Conservation (phyloP, 345 rosid genomes). For the Citrus hindsii region DNA sequence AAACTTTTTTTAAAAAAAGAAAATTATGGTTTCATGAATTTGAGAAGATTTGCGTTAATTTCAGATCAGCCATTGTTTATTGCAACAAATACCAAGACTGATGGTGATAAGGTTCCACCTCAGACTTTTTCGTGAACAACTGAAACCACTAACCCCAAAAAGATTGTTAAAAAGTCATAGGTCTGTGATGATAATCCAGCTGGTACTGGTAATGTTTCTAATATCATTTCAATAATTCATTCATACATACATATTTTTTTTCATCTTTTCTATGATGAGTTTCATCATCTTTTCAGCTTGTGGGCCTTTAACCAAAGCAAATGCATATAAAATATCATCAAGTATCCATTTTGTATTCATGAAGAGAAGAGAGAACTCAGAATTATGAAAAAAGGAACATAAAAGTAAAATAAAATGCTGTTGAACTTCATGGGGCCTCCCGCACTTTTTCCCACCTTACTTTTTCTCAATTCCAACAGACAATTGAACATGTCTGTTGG, state of each 20-base stretch:
- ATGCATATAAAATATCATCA: background rate
- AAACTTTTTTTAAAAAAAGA: background rate
- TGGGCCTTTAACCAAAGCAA: slow-evolving; percentile 28
- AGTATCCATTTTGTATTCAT: slow-evolving; percentile 9
- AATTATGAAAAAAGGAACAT: slow-evolving; percentile 1
- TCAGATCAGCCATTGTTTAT: slow-evolving; percentile 19
- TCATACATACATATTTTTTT: background rate
- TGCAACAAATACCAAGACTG: slow-evolving; percentile 22
- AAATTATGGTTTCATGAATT: background rate
- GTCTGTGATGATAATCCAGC: slow-evolving; percentile 12
- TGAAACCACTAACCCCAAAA: slow-evolving; percentile 28
- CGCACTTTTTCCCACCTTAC: slow-evolving; percentile 19
- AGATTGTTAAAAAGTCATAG: slow-evolving; percentile 14
- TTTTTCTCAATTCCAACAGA: slow-evolving; percentile 25
- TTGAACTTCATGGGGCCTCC: slow-evolving; percentile 29
- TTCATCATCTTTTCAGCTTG: slow-evolving; percentile 23
- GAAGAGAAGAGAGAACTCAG: slow-evolving; percentile 16
- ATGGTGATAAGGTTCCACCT: background rate
- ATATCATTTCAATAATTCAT: slow-evolving; percentile 25
- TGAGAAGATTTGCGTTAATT: slow-evolving; percentile 26
- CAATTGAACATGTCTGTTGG: slow-evolving; percentile 38
- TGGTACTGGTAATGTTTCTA: slow-evolving; percentile 24
- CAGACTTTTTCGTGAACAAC: slow-evolving; percentile 22
- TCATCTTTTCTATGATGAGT: slow-evolving; percentile 21
- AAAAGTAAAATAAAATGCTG: background rate